Conservation (phyloP, 1,139 yeast species). For the Scheffersomyces stambukii region DNA sequence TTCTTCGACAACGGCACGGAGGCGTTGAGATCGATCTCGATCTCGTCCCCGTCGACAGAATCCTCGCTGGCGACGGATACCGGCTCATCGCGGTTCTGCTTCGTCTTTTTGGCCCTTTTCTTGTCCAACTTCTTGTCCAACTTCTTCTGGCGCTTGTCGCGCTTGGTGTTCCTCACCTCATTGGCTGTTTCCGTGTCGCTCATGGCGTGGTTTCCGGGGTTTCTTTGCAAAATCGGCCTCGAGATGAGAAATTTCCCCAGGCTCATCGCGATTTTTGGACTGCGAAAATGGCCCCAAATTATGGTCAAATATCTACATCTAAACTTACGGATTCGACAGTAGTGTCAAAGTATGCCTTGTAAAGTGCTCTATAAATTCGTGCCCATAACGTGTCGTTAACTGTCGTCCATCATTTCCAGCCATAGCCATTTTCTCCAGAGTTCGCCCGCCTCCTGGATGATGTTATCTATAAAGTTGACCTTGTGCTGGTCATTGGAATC, state of each 20-base stretch:
- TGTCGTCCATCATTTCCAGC: conserved; percentile 59
- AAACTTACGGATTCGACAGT: too few relatives aligned
- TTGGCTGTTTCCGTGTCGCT: too few relatives aligned
- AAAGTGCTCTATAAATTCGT: too few relatives aligned
- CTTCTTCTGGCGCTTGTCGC: conserved; percentile 13
- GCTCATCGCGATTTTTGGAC: too few relatives aligned
- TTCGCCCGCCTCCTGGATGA: conserved; percentile 78
- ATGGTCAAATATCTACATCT: too few relatives aligned
- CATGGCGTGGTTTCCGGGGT: too few relatives aligned
- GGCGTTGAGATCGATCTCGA: conserved; percentile 75
- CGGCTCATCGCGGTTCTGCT: conserved; percentile 7
- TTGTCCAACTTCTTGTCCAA: conserved; percentile 16
- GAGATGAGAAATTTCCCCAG: too few relatives aligned
- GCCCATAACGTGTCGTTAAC: too few relatives aligned
- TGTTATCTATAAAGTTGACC: conserved; percentile 62
- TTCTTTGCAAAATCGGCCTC: too few relatives aligned
- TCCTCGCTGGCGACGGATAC: conserved; percentile 12
- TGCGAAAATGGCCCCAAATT: too few relatives aligned
- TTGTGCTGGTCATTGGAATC: conserved; percentile 30
- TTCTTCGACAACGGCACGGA: conserved; percentile 87
- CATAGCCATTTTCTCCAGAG: conserved; percentile 86
- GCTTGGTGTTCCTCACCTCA: too few relatives aligned
- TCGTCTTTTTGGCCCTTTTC: conserved; percentile 11
- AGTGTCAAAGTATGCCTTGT: too few relatives aligned
- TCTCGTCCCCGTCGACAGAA: conserved; percentile 42